Evolutionary conservation across 345 rosid genomes (phyloP), one percentile per base, ranked within the genome.

Genomic region (Leavenworthia alabamica): DNA sequence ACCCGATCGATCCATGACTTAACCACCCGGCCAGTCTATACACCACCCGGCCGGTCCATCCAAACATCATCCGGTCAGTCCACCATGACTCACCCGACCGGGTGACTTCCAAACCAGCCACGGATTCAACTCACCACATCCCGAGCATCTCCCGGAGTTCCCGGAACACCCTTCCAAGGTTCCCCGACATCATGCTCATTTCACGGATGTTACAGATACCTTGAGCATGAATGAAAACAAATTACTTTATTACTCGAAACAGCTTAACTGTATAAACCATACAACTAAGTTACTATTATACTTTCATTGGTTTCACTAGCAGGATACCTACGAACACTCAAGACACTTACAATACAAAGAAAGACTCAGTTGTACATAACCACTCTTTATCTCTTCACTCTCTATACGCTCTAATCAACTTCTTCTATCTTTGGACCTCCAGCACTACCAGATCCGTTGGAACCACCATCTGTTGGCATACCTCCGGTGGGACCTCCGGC

Each of bases 341-440:
- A 16, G 4, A 40, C 9, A 13, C 28, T 35, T 15, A 12, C 4
- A 4, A 28, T 19, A 45, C 67, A 15, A 53, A 55, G 29, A 5
- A 44, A 33, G 26, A 68, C 54, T 23, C 28, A 22, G 26, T 22
- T 24, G 44, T 9, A 2, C 47, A 52, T 7, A 14, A 9, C 35
- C 42, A 69, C 56, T 33, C 10, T 42, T 17, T 11, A 4, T 40
- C 29, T 37, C 19, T 10, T 4, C 53, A 55, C 19, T 27, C 16
- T 4, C 5, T 20, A 9, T 8, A 54, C 26, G 10, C 22, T 56
- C 50, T 56, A 80, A 19, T 77, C 84, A 19, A 80, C 81, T 42
- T 80, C 84, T 56, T 80, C 84, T 11, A 80, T 77, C 79, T 77
- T 77, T 0, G 81, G 84, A 35, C 84, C 78, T 42, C 76, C 70